Conservation (phyloP, 2,329 filamentous ascomycete species). For the Stachybotrys echinatus region DNA sequence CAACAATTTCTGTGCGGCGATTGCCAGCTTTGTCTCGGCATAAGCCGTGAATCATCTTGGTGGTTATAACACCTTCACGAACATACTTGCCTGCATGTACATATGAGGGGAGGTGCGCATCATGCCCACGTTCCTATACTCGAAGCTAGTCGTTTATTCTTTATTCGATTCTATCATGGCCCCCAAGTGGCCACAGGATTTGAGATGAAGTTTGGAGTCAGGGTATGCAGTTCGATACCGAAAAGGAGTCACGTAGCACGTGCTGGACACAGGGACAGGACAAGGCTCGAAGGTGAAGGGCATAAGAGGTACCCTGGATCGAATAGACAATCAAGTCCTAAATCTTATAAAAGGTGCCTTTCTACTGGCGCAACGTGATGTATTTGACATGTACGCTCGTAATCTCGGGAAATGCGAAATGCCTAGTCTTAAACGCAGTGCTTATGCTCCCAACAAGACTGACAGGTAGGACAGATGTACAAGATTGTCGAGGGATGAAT, state of each 20-base stretch:
- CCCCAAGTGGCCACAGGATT: not conserved
- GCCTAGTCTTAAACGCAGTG: too few species aligned
- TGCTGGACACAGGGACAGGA: not conserved
- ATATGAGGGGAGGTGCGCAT: not conserved
- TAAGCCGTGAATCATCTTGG: constrained; percentile 3
- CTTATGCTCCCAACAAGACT: too few species aligned
- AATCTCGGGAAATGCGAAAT: too few species aligned
- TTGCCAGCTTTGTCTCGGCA: constrained; percentile 43
- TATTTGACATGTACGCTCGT: too few species aligned
- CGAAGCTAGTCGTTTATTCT: not conserved
- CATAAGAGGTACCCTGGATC: too few species aligned
- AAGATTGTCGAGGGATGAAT: too few species aligned
- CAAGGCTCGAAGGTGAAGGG: too few species aligned
- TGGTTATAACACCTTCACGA: not conserved
- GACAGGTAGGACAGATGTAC: too few species aligned
- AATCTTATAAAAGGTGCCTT: too few species aligned
- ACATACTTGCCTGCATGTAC: not conserved
- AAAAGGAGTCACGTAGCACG: not conserved
- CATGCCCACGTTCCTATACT: not conserved
- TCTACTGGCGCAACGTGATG: too few species aligned
- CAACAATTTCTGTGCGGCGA: constrained; percentile 59
- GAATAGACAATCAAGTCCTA: too few species aligned
- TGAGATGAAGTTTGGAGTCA: not conserved
- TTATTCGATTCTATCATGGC: not conserved
- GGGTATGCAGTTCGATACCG: not conserved